A percentile compares a stretch with the other conserved stretches of the same genome.
Conservation (phyloP, 2,329 filamentous ascomycete species). For the Septoria petroselini region DNA sequence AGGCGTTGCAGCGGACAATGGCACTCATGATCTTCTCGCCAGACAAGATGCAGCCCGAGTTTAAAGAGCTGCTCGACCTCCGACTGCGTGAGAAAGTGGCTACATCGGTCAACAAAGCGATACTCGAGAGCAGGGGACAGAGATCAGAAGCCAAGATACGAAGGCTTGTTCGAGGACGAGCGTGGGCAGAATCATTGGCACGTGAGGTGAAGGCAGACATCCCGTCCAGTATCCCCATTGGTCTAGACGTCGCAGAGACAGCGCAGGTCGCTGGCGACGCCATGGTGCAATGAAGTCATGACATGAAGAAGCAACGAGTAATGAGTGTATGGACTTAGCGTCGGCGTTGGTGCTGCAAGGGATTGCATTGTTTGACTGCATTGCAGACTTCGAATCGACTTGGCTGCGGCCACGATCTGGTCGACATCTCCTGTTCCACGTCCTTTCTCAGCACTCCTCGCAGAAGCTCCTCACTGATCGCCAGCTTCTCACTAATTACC, state of each 20-base stretch:
- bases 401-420: not conserved
- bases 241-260: slow-evolving; percentile 38
- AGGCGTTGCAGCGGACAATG: slow-evolving; percentile 90
- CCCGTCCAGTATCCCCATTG: slow-evolving; percentile 42
- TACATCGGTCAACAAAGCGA: slow-evolving; percentile 81
- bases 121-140: slow-evolving; percentile 69
- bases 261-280: slow-evolving; percentile 20
- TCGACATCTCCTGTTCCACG: not conserved
- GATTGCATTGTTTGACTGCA: not conserved
- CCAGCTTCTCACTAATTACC: no score
- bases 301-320: slow-evolving; percentile 11
- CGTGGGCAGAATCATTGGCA: slow-evolving; percentile 75
- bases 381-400: not conserved
- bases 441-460: not conserved
- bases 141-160: slow-evolving; percentile 78
- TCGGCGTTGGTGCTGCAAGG: slow-evolving; percentile 25
- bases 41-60: slow-evolving; percentile 72
- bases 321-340: slow-evolving; percentile 24
- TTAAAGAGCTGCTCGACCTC: slow-evolving; percentile 74
- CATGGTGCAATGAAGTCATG: slow-evolving; percentile 25
- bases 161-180: slow-evolving; percentile 73
- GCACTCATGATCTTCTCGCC: slow-evolving; percentile 81
- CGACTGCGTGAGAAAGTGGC: slow-evolving; percentile 80
- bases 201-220: slow-evolving; percentile 43
- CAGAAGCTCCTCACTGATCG: no score